Evolutionary conservation across 805 yeast species (phyloP), one percentile per base, ranked within the genome.

Genomic region (Torulaspora franciscae): DNA sequence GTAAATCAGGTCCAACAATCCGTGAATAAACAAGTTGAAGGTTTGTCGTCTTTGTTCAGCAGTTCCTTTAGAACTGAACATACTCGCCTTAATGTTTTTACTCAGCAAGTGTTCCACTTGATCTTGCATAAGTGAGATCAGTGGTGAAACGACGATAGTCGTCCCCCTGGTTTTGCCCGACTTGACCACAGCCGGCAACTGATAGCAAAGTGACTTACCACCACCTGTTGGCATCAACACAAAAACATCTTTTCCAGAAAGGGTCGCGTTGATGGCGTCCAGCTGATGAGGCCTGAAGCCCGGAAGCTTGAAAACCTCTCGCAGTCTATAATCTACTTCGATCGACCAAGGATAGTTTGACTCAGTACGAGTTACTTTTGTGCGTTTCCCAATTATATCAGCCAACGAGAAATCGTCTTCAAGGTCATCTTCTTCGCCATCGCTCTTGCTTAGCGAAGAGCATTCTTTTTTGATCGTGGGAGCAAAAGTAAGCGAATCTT

Each of bases 161-260:
- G 93, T 83, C 11, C 97, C 98, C 13, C 67, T 68, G 0, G 95
- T 86, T 17, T 63, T 71, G 1, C 96, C 96, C 1, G 82, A 72
- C 33, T 73, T 71, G 1, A 91, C 80, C 35, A 93, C 70, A 0
- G 99, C 96, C 0, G 99, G 98, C 29, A 93, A 71, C 65, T 93
- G 99, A 65, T 90, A 93, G 62, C 99, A 93, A 25, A 93, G 67
- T 0, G 98, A 90, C 61, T 93, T 93, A 40, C 99, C 99, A 40
- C 99, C 99, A 30, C 99, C 99, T 0, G 99, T 93, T 0, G 99
- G 99, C 96, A 93, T 91, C 55, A 93, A 71, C 1, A 93, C 97
- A 67, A 93, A 88, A 0, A 86, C 95, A 63, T 93, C 99, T 35
- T 76, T 74, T 1, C 96, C 96, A 4, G 75, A 62, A 25, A 82